Base-by-base conservation (phyloP, 169 alveolate species). In the Ophryocystis elektroscirrha region DNA sequence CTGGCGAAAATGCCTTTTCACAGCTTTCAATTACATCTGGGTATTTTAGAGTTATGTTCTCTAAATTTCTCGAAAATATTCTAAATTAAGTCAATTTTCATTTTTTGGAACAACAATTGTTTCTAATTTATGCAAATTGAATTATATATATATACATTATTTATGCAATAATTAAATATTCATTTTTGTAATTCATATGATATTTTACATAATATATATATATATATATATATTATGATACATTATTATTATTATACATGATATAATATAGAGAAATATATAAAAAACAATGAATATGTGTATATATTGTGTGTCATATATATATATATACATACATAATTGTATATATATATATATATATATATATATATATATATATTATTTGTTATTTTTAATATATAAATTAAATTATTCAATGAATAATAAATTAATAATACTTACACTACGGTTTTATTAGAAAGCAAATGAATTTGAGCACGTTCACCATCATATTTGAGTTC, bases 371-470 rank as follows among this genome's bases (percentile, higher is more conserved):
- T n/a, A n/a, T n/a, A n/a, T n/a, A n/a, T n/a, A n/a, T n/a, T n/a
- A n/a, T n/a, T n/a, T n/a, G n/a, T n/a, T n/a, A n/a, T n/a, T n/a
- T n/a, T 57, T 41, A 44, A 74, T 53, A 71, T 89, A 96, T 25
- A 89, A 69, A 67, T 89, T 84, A 2, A 92, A 63, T 89, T 87
- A 67, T 89, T 89, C 55, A 80, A 87, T 58, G 87, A 96, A 39
- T 96, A 87, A 9, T 96, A 87, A 57, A 89, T 87, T 32, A 71
- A 62, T 12, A 78, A 71, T 50, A 71, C 75, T 35, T 80, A n/a
- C n/a, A n/a, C n/a, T n/a, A n/a, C n/a, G n/a, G n/a, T n/a, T 2
- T 28, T 27, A 1, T 19, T 18, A 30, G 7, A 44, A 26, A 38
- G 53, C 26, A 78, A 60, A 67, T 93, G 98, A 23, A 93, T 67